phyloP scores from a whole-genome alignment of 345 rosid species.

The Acer yangbiense region DNA sequence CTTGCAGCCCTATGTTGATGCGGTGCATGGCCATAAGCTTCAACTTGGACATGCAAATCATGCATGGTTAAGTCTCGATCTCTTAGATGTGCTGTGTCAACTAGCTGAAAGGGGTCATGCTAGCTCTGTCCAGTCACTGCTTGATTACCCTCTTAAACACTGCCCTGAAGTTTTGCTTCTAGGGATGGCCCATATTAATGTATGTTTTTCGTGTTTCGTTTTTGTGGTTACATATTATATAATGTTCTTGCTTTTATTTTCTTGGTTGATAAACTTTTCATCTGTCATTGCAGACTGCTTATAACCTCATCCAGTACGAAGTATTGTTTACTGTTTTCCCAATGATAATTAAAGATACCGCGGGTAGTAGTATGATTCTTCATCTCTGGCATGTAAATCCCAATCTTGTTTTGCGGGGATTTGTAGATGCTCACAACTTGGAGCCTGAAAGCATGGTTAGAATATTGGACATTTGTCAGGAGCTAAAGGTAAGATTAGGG shows the following conservation, averaged over 20 bases:
- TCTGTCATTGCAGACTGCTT: constrained; percentile 67
- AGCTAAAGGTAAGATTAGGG: constrained; percentile 64
- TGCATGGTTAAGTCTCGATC: constrained; percentile 94
- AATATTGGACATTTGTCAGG: constrained; percentile 75
- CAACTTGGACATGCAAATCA: constrained; percentile 73
- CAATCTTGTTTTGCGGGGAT: constrained; percentile 71
- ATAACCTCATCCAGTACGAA: constrained; percentile 78
- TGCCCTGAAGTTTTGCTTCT: constrained; percentile 90
- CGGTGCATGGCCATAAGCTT: constrained; percentile 63
- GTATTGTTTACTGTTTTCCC: constrained; percentile 71
- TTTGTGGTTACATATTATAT: background rate
- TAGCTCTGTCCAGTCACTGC: constrained; percentile 60
- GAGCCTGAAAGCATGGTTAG: constrained; percentile 61
- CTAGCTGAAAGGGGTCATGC: constrained; percentile 89
- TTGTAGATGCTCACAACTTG: constrained; percentile 50
- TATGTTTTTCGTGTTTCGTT: constrained; percentile 27
- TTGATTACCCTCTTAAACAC: constrained; percentile 76
- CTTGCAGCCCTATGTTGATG: constrained; percentile 70
- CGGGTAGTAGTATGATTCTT: constrained; percentile 54
- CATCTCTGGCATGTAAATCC: constrained; percentile 82
- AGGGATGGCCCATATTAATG: constrained; percentile 83
- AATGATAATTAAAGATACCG: constrained; percentile 48
- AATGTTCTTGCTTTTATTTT: background rate
- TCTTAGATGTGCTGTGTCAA: constrained; percentile 81
- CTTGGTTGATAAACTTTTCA: constrained; percentile 15